Percentiles rank a stretch among this genome's conserved stretches.
These are phyloP conservation scores for Andrographis paniculata DNA, from an alignment of 305 asterid species.

Conservation along the genomic window DNA sequence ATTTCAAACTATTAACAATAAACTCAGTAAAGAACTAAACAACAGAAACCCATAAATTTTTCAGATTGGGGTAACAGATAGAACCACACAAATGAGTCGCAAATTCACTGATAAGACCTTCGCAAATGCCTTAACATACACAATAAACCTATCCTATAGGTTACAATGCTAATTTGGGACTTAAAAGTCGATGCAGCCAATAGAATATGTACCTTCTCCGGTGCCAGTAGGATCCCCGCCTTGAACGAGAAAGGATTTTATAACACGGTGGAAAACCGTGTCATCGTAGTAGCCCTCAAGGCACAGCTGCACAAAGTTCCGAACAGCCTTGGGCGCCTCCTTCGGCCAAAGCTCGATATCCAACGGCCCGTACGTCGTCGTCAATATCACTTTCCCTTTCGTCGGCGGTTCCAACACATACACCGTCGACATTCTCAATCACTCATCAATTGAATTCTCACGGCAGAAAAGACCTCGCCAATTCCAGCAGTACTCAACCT, in stretches of 20 bases:
- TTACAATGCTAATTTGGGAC: not conserved
- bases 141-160: not conserved
- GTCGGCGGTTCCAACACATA: slow-evolving; percentile 97
- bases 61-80: not conserved
- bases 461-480: not conserved
- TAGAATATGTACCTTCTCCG: slow-evolving; percentile 45
- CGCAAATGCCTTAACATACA: no score
- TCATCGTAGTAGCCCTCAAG: slow-evolving; percentile 80
- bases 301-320: slow-evolving; percentile 94
- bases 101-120: no score
- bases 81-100: not conserved
- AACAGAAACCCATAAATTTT: slow-evolving; percentile 10
- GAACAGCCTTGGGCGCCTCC: slow-evolving; percentile 93
- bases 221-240: slow-evolving; percentile 87
- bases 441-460: not conserved
- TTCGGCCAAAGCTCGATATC: slow-evolving; percentile 98
- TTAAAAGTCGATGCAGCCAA: not conserved
- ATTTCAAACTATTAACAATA: not conserved
- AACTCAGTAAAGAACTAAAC: not conserved
- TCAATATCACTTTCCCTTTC: slow-evolving; percentile 73
- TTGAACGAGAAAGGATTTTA: slow-evolving; percentile 73
- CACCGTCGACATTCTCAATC: slow-evolving; percentile 63
- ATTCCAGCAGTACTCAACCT: no score
- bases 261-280: slow-evolving; percentile 78
- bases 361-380: slow-evolving; percentile 76